Percentiles rank a stretch among this genome's conserved stretches.
Evolutionary conservation across 768 basidiomycete species (phyloP).

Genomic region (Leccinum ochraceum): DNA sequence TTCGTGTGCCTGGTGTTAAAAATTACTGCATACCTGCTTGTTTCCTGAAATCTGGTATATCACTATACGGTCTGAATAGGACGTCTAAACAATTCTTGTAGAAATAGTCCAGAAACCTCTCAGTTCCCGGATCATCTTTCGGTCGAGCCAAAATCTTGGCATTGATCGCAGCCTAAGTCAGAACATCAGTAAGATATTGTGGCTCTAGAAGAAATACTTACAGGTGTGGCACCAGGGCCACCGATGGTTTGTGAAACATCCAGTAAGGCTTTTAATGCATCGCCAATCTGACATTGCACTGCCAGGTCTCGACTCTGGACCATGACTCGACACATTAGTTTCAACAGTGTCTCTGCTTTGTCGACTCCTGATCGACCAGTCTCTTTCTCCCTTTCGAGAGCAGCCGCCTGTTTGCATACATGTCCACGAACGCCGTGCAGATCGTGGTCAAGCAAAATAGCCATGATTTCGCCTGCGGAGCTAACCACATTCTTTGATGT

Average conservation of each 20-base stretch:
- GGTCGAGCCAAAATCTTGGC: conserved; percentile 53
- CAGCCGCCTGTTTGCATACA: conserved; percentile 76
- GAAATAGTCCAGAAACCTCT: conserved; percentile 91
- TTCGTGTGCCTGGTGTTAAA: conserved; percentile 3
- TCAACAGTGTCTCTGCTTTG: conserved; percentile 72
- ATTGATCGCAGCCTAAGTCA: conserved; percentile 29
- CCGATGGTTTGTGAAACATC: conserved; percentile 62
- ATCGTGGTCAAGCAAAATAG: conserved; percentile 88
- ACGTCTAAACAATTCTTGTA: conserved; percentile 80
- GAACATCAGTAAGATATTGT: conserved; percentile 7
- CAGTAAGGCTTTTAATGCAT: conserved; percentile 79
- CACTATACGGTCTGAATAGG: conserved; percentile 77
- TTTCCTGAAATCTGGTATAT: conserved; percentile 69
- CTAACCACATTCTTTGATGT: conserved; percentile 62
- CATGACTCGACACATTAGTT: conserved; percentile 75
- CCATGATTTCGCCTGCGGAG: conserved; percentile 83
- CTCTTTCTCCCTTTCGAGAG: conserved; percentile 65
- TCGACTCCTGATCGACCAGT: conserved; percentile 56
- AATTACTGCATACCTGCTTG: conserved; percentile 38
- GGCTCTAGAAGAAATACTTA: conserved; percentile 16
- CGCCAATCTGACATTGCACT: conserved; percentile 88
- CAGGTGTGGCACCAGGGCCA: conserved; percentile 40
- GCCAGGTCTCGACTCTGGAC: conserved; percentile 81
- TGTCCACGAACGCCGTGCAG: conserved; percentile 82
- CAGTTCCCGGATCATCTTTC: conserved; percentile 84